Base-by-base conservation (phyloP, 2,329 filamentous ascomycete genomes). In the Stachybotrys chlorohalonatus region DNA sequence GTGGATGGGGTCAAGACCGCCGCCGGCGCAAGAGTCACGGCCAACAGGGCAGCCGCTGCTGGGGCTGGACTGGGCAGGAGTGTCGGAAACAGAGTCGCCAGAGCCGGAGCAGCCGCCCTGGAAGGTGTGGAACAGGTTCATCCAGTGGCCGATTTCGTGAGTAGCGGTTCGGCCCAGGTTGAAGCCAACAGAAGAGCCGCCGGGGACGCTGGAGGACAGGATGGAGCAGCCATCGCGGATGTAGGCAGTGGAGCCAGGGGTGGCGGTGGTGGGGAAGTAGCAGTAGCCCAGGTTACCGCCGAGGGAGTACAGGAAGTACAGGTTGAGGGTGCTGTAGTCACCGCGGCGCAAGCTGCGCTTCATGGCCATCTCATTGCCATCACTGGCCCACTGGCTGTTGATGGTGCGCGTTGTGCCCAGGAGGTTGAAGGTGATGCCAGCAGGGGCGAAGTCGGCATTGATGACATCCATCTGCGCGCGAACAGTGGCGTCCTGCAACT, bases 101-200 rank as follows among this genome's bases (percentile, higher is more conserved):
- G 51, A 56, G 7, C 66, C 62, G 15, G 15, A 58, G 59, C 70
- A 71, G 56, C 70, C 73, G 48, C 70, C 74, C 56, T 76, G 62
- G 63, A 78, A 78, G 49, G 75, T 76, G 64, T 79, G 75, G 60
- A 68, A 69, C 30, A 79, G 69, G 52, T 75, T 75, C 53, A 78
- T 63, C 75, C 75, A 78, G 66, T 78, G 75, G 15, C 75, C 75
- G 48, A 73, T 64, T 64, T 78, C 75, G 66, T 77, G 75, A 42
- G 60, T 62, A 31, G 58, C 60, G 4, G 67, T 66, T 59, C 64
- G 65, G 16, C 69, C 68, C n/a, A 64, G 59, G 61, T 68, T 64
- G 58, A 62, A 70, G 57, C 73, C 68, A 36, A 62, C 57, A 17
- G 62, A 61, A 39, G 60, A 59, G 49, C 74, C 71, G 7, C 70